A percentile compares a stretch with the other conserved stretches of the same genome.
Evolutionary conservation across 2,329 filamentous ascomycete species (phyloP).

Genomic region (Macrophomina phaseolina): DNA sequence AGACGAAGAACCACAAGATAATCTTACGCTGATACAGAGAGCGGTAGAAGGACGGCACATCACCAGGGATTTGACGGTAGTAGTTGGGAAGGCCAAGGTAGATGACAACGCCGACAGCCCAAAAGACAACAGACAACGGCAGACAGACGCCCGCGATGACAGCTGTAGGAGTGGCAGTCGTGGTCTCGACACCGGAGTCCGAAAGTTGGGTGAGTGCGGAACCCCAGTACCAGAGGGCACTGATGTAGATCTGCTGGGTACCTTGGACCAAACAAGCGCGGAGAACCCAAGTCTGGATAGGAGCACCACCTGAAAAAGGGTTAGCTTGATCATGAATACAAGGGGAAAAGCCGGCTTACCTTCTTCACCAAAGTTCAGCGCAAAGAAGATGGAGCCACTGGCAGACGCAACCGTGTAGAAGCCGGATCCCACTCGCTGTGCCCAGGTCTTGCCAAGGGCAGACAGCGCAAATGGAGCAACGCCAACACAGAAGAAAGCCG

Average conservation of each 20-base stretch:
- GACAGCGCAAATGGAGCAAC: slow-evolving; percentile 32
- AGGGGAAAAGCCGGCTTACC: slow-evolving; percentile 37
- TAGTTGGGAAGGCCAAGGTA: slow-evolving; percentile 69
- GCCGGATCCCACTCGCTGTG: slow-evolving; percentile 57
- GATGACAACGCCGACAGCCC: slow-evolving; percentile 60
- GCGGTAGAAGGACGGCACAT: slow-evolving; percentile 69
- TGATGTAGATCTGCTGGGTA: slow-evolving; percentile 69
- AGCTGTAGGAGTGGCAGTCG: slow-evolving; percentile 52
- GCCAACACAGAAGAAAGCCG: slow-evolving; percentile 64
- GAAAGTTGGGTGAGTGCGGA: slow-evolving; percentile 56
- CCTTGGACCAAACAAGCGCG: slow-evolving; percentile 70
- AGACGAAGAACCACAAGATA: slow-evolving; percentile 70
- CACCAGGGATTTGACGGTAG: slow-evolving; percentile 68
- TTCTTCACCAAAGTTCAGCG: slow-evolving; percentile 70
- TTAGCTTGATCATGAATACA: background rate
- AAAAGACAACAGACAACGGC: slow-evolving; percentile 64
- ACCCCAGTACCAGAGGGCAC: slow-evolving; percentile 72
- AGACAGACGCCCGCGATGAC: slow-evolving; percentile 44
- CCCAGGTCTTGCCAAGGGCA: slow-evolving; percentile 50
- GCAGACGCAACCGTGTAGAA: slow-evolving; percentile 68
- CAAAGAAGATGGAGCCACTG: slow-evolving; percentile 69
- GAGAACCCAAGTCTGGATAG: slow-evolving; percentile 70
- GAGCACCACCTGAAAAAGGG: slow-evolving; percentile 51
- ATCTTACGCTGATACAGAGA: slow-evolving; percentile 68
- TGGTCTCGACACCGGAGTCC: slow-evolving; percentile 52